Conservation (phyloP, 2,329 filamentous ascomycete species). For the Parascedosporium putredinis region DNA sequence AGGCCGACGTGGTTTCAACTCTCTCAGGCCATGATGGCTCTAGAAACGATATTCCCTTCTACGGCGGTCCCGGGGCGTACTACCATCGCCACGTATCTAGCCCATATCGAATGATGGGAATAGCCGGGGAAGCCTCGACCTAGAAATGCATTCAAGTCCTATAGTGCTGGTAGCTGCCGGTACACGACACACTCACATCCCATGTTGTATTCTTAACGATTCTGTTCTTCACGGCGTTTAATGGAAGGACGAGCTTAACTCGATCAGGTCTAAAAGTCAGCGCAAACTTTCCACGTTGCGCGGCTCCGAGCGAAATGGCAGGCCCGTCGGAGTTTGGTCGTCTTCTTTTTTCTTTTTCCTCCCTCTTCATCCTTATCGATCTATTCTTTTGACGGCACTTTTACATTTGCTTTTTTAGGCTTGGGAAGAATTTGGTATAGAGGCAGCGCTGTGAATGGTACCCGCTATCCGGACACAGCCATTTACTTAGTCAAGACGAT, state of each 20-base stretch:
- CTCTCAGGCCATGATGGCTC: no score
- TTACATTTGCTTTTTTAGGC: neutral
- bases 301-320: neutral
- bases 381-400: no score
- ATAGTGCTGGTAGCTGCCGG: neutral
- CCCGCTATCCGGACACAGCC: no score
- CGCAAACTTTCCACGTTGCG: neutral
- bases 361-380: no score
- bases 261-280: neutral
- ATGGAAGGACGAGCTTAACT: neutral
- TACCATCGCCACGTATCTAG: no score
- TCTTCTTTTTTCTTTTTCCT: neutral
- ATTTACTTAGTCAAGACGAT: no score
- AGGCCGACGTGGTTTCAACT: neutral
- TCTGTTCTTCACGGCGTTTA: conserved; percentile 1
- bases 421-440: neutral
- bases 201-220: neutral
- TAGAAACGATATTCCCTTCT: no score
- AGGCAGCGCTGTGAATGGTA: neutral
- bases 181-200: neutral
- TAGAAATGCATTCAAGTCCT: no score
- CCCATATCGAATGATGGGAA: no score
- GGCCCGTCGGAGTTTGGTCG: neutral
- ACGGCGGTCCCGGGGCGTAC: no score
- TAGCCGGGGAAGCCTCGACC: no score